Evolutionary conservation across 148 eudicot genomes (phyloP).

Genomic region (Tetragonia tetragonoides): DNA sequence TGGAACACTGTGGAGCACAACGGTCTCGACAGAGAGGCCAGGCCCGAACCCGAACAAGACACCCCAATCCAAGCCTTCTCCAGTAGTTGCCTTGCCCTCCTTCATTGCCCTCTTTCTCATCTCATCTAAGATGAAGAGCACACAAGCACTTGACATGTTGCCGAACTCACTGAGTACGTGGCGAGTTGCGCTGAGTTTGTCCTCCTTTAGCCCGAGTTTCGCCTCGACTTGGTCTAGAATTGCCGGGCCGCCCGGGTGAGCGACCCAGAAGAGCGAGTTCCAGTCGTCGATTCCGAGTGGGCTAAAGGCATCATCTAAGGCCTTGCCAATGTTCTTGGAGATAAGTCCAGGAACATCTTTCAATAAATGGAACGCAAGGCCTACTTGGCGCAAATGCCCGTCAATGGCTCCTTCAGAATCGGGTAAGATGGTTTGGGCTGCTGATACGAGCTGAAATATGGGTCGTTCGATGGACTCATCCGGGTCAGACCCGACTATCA

Average conservation of each 20-base stretch:
- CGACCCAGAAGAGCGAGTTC: conserved; percentile 11
- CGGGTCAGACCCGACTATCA: conserved; percentile 12
- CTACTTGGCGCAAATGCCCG: conserved; percentile 1
- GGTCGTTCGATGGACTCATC: conserved; percentile 7
- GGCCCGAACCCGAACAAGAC: conserved; percentile 17
- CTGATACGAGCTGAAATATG: not conserved
- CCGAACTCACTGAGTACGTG: conserved; percentile 10
- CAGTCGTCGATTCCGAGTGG: conserved; percentile 2
- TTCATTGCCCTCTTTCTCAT: conserved; percentile 1
- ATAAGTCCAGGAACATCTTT: conserved; percentile 1
- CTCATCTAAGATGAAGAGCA: conserved; percentile 10
- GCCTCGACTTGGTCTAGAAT: not conserved
- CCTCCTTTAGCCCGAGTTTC: not conserved
- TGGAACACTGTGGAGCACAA: conserved; percentile 9
- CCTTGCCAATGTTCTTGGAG: not conserved
- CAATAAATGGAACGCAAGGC: not conserved
- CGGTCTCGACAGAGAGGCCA: conserved; percentile 5
- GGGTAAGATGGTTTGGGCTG: not conserved
- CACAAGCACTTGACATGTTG: conserved; percentile 11
- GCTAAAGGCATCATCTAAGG: not conserved
- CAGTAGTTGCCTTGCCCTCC: conserved; percentile 10
- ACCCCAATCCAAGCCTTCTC: conserved; percentile 4
- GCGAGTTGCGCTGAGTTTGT: not conserved
- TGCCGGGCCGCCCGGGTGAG: conserved; percentile 7
- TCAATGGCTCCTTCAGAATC: not conserved